A percentile compares a stretch with the other conserved stretches of the same genome.
Evolutionary conservation across 2,329 filamentous ascomycete species (phyloP).

Genomic region (Pseudopyricularia cyperi): DNA sequence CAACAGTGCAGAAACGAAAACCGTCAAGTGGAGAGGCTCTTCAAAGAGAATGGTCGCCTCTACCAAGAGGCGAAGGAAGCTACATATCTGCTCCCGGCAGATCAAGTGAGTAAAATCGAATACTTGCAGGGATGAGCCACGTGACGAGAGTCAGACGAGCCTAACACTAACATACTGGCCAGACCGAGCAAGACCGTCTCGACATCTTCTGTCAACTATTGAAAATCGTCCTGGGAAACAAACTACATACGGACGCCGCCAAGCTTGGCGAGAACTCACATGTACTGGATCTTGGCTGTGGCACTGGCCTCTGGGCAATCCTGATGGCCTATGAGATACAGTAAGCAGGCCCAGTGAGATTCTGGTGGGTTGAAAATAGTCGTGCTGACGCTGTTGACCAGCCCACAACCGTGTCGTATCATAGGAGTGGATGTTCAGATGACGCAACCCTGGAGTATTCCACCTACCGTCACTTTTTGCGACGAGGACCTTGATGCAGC

Average conservation of each 20-base stretch:
- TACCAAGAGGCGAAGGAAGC: neutral
- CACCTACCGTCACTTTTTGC: slow-evolving; percentile 53
- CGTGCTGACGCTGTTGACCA: neutral
- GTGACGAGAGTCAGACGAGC: too few species aligned
- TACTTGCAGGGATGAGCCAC: too few species aligned
- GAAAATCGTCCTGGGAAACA: neutral
- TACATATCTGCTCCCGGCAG: neutral
- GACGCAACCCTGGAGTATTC: slow-evolving; percentile 56
- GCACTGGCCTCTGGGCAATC: neutral
- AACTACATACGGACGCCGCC: neutral
- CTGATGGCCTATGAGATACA: neutral
- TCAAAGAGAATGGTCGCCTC: neutral
- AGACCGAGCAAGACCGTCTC: slow-evolving; percentile 1
- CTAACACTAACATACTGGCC: neutral
- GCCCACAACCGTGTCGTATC: neutral
- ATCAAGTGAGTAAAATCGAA: neutral
- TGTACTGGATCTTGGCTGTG: slow-evolving; percentile 2
- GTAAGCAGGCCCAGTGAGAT: neutral
- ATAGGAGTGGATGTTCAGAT: slow-evolving; percentile 39
- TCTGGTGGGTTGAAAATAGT: neutral
- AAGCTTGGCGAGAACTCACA: neutral
- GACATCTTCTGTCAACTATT: neutral
- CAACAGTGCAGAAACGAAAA: neutral
- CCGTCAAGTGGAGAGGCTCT: neutral
- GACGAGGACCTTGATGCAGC: slow-evolving; percentile 71